These are phyloP conservation scores for Yamadazyma philogaea DNA, from an alignment of 805 yeast species.

Conservation along the genomic window DNA sequence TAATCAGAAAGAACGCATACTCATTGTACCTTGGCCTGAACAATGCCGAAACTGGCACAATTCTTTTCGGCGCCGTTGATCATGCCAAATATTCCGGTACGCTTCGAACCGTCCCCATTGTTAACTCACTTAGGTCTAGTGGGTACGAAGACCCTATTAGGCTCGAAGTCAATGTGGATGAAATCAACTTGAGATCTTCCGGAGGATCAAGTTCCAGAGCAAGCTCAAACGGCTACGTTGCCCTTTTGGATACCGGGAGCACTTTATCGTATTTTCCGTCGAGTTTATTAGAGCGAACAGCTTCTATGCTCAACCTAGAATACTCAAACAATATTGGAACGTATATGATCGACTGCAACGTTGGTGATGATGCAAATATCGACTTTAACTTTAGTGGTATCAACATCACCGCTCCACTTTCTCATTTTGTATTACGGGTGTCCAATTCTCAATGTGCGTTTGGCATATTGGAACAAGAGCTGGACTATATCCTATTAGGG, in stretches of 20 bases:
- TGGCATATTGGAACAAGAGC: constrained; percentile 17
- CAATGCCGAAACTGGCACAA: constrained; percentile 26
- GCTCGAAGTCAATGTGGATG: constrained; percentile 48
- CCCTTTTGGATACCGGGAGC: constrained; percentile 36
- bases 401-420: constrained; percentile 48
- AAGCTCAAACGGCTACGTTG: constrained; percentile 19
- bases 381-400: constrained; percentile 58
- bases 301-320: constrained; percentile 36
- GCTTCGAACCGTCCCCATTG: constrained; percentile 24
- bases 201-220: constrained; percentile 13
- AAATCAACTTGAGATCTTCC: constrained; percentile 22
- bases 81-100: constrained; percentile 37
- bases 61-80: constrained; percentile 45
- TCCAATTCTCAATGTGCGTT: constrained; percentile 21
- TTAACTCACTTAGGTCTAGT: constrained; percentile 35
- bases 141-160: constrained; percentile 42
- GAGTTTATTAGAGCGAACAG: constrained; percentile 31
- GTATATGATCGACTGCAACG: constrained; percentile 46
- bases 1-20: constrained; percentile 31
- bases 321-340: constrained; percentile 42
- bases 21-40: constrained; percentile 34
- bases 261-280: constrained; percentile 44
- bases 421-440: constrained; percentile 22
- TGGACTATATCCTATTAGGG: constrained; percentile 47
- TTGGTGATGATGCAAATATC: constrained; percentile 21